Base-by-base conservation (phyloP, 1,284 basidiomycete species). In the Cryptococcus deneoformans region DNA sequence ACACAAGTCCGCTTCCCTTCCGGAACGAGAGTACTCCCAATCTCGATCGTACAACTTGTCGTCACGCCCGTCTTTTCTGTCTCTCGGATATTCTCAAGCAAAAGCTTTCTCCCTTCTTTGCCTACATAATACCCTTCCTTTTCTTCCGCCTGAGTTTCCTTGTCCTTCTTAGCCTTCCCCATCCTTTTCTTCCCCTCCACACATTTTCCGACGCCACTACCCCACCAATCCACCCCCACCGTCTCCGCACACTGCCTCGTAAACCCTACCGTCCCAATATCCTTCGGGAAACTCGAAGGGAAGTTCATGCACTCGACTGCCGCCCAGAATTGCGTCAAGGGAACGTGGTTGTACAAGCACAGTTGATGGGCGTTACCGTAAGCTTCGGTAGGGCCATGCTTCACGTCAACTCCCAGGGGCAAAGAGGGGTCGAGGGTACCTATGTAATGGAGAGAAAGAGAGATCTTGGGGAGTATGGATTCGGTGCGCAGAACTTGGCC, bases 11-110 rank as follows among this genome's bases (percentile, higher is more conserved):
- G 77, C 63, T 79, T 80, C 9, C 81, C 82, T 64, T 54, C 60
- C 6, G 29, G 14, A 11, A 62, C 61, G 37, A 68, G 34, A 0
- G 67, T 72, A 37, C 66, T 69, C 1, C 84, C 87, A 69, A 93
- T 90, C 50, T 89, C 72, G 45, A 94, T 82, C 1, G 90, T 92
- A 78, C 91, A 94, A 70, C 89, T 91, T 77, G 86, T 92, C 59
- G 86, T 89, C 66, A 92, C 84, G 2, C 80, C 82, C 64, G 85
- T 61, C 24, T 77, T 67, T 53, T 80, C 65, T 0, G 82, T 85
- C 29, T 78, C 68, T 46, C 72, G 62, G 20, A 87, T 81, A 63
- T 85, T 92, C 56, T 85, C 78, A 60, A 81, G 79, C 64, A 92
- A 72, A 51, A 91, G 70, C 43, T 70, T 66, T 9, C 45, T 59